Evolutionary conservation across 345 rosid genomes (phyloP).

Genomic region (Lepidium aucheri): DNA sequence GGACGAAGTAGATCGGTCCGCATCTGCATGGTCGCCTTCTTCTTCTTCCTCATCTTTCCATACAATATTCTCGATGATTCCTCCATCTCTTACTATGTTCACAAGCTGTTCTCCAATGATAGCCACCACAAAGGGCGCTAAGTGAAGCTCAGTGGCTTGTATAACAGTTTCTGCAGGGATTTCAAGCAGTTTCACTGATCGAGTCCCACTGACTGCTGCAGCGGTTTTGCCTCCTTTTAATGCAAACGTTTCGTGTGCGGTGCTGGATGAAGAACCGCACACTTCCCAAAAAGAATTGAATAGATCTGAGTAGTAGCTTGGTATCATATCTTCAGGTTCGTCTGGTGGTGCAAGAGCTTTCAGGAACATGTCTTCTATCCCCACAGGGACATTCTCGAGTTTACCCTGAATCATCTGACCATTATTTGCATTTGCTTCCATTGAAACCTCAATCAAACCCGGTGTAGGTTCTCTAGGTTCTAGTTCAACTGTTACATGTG

Average conservation of each 20-base stretch:
- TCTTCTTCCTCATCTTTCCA: constrained; percentile 50
- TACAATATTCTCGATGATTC: constrained; percentile 47
- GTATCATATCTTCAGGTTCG: constrained; percentile 37
- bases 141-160: constrained; percentile 42
- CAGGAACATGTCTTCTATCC: constrained; percentile 94
- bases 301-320: constrained; percentile 50
- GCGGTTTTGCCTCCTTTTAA: constrained; percentile 69
- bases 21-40: background rate
- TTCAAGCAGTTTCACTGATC: constrained; percentile 87
- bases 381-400: constrained; percentile 64
- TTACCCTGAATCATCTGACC: constrained; percentile 75
- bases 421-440: constrained; percentile 76
- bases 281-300: constrained; percentile 88
- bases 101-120: constrained; percentile 70
- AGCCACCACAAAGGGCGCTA: constrained; percentile 66
- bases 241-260: constrained; percentile 66
- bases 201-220: constrained; percentile 74
- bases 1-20: constrained; percentile 23
- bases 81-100: constrained; percentile 52
- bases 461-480: constrained; percentile 92
- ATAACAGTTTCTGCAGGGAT: constrained; percentile 48
- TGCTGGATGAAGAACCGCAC: constrained; percentile 61
- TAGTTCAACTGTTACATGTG: constrained; percentile 56
- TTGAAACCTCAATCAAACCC: constrained; percentile 74
- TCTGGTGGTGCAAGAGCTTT: constrained; percentile 62